These are phyloP conservation scores for Suillus luteus DNA, from an alignment of 768 basidiomycete genomes.

Conservation along the genomic window DNA sequence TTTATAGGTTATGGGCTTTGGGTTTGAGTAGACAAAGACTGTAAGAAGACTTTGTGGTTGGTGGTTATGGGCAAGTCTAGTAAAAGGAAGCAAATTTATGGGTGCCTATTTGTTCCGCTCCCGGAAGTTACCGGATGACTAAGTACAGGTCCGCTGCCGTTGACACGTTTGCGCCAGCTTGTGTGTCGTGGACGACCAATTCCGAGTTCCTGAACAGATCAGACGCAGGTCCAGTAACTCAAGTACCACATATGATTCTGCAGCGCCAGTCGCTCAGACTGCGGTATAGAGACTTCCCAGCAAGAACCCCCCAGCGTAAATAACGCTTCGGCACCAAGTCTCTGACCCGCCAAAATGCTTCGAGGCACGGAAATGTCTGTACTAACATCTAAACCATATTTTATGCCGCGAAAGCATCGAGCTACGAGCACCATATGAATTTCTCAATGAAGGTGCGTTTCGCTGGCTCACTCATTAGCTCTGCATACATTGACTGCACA, in stretches of 20 bases:
- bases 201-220: too few species aligned
- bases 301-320: not conserved
- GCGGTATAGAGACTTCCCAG: too few species aligned
- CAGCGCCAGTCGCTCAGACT: not conserved
- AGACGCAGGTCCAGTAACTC: too few species aligned
- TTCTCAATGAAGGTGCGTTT: not conserved
- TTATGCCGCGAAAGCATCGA: not conserved
- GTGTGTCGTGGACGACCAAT: too few species aligned
- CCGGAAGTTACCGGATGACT: conserved; percentile 18
- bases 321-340: not conserved
- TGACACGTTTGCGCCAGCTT: too few species aligned
- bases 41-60: not conserved
- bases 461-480: not conserved
- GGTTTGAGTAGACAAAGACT: conserved; percentile 5
- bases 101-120: conserved; percentile 29
- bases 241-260: too few species aligned
- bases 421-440: not conserved
- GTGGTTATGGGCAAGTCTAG: conserved; percentile 9
- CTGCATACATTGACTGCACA: not conserved
- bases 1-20: conserved; percentile 8
- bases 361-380: too few species aligned
- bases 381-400: not conserved
- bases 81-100: conserved; percentile 27
- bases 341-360: not conserved
- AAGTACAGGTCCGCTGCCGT: not conserved